Percentiles rank a stretch among this genome's conserved stretches.
Conservation (phyloP, 306 rosid species). For the Fagus crenata region DNA sequence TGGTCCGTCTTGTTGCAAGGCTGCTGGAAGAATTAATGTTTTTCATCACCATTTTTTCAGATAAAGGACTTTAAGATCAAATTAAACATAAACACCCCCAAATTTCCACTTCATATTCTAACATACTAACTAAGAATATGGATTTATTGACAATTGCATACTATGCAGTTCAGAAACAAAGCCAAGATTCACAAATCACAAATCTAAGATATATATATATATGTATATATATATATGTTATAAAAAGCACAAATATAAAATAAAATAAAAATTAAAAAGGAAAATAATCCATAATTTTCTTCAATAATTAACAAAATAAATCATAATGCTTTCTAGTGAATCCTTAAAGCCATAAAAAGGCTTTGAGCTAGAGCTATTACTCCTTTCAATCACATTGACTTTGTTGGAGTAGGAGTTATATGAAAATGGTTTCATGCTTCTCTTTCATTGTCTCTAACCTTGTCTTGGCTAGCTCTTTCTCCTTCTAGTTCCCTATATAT, state of each 20-base stretch:
- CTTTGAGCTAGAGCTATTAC: slow-evolving; percentile 17
- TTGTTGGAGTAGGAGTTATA: slow-evolving; percentile 17
- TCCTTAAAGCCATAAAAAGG: neutral
- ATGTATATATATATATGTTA: neutral
- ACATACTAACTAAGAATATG: neutral
- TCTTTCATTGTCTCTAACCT: slow-evolving; percentile 23
- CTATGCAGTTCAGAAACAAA: neutral
- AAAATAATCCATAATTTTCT: neutral
- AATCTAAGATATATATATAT: neutral
- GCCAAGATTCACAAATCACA: neutral
- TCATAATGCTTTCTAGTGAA: neutral
- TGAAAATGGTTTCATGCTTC: neutral
- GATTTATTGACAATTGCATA: neutral
- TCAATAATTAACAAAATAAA: neutral
- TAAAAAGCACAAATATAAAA: neutral
- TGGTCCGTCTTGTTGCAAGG: neutral
- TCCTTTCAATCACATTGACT: slow-evolving; percentile 30
- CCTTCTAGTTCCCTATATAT: slow-evolving; percentile 71
- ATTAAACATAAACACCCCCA: neutral
- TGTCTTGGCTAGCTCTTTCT: slow-evolving; percentile 59
- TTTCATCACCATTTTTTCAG: neutral
- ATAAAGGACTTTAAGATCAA: neutral
- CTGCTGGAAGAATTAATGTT: neutral
- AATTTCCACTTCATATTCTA: neutral
- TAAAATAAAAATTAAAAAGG: neutral